Percentiles rank a stretch among this genome's conserved stretches.
Evolutionary conservation across 768 basidiomycete species (phyloP).

Genomic region (Boletus subparvulus): DNA sequence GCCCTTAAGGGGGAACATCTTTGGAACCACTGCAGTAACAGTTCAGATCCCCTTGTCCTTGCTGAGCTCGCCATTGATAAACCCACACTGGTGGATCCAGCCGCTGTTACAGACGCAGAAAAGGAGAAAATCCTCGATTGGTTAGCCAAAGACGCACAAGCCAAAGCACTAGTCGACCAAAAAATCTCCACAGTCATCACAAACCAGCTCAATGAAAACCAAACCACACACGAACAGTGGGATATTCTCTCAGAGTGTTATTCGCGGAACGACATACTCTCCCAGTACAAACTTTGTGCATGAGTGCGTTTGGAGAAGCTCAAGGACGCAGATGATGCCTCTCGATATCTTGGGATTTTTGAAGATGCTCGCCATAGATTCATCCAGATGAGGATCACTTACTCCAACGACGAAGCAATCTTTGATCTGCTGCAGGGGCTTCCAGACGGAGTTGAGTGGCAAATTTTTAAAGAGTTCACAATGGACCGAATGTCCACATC

Average conservation of each 20-base stretch:
- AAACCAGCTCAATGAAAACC: not conserved
- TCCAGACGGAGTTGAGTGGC: not conserved
- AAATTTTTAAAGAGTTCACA: not conserved
- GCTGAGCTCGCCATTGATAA: not conserved
- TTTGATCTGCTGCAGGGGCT: not conserved
- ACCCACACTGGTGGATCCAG: not conserved
- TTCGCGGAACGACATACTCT: rapidly evolving
- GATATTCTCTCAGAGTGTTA: rapidly evolving
- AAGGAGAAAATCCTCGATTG: not conserved
- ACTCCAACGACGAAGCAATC: too few species aligned
- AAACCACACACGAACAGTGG: not conserved
- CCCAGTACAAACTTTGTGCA: not conserved
- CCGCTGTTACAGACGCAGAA: not conserved
- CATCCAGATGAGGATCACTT: not conserved
- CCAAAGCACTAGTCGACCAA: too few species aligned
- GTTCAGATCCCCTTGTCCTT: not conserved
- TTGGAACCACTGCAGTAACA: not conserved
- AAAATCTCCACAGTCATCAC: too few species aligned
- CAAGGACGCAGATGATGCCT: not conserved
- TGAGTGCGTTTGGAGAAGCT: not conserved
- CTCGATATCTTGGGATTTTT: not conserved
- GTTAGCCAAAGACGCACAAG: too few species aligned
- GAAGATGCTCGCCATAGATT: not conserved
- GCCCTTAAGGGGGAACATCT: not conserved
- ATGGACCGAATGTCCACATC: too few species aligned